These are phyloP conservation scores for Flaveria brownii DNA, from an alignment of 129 eudicot species.

Conservation along the genomic window DNA sequence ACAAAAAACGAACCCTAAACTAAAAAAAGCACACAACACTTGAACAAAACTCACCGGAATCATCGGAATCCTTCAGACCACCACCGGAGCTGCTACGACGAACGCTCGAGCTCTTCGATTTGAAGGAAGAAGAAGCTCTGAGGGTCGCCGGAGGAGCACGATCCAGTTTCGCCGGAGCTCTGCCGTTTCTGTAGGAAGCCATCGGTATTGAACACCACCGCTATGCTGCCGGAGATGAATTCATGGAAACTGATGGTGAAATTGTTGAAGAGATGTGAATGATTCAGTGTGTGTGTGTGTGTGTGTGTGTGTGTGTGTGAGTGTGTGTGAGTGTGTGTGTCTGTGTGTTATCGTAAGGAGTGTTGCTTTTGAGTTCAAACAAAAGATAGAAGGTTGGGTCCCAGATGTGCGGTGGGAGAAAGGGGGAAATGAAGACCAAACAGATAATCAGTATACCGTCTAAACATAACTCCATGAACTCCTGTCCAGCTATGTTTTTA, in stretches of 20 bases:
- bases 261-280: background rate
- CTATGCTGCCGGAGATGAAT: constrained; percentile 2
- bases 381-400: constrained; percentile 25
- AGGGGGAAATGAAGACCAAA: constrained; percentile 16
- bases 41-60: constrained; percentile 54
- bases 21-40: background rate
- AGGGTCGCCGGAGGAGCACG: constrained; percentile 44
- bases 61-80: constrained; percentile 29
- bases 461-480: no score
- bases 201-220: constrained; percentile 24
- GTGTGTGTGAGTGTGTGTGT: no score
- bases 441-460: background rate
- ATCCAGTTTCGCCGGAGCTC: constrained; percentile 44
- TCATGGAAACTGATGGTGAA: constrained; percentile 18
- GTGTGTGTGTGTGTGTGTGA: background rate
- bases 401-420: constrained; percentile 34
- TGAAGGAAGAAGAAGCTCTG: constrained; percentile 61
- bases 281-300: background rate
- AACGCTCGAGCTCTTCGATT: constrained; percentile 53
- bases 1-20: constrained; percentile 1
- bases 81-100: constrained; percentile 66
- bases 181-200: constrained; percentile 63
- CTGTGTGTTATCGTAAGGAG: background rate
- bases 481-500: no score
- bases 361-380: constrained; percentile 30